Evolutionary conservation across 2,329 filamentous ascomycete species (phyloP), one percentile per base, ranked within the genome.

Genomic region (Boeremia exigua): DNA sequence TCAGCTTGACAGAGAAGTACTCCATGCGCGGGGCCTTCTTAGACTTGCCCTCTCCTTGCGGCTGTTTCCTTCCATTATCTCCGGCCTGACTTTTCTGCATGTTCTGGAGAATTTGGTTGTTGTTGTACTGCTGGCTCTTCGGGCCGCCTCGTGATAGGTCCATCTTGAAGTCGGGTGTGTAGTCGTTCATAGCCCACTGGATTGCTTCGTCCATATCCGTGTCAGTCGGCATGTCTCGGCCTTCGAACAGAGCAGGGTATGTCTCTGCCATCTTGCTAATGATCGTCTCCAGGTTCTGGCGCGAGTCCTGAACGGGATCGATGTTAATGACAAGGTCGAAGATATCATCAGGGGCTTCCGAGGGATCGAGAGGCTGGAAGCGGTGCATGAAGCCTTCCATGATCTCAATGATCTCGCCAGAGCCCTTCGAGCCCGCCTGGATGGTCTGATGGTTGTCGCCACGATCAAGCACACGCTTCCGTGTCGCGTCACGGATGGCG

Each of bases 381-480:
- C 95, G 87, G 11, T 85, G 76, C 62, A 99, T 82, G 77, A 99
- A 99, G 3, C 92, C 91, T 66, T 97, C 91, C 95, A 99, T 98
- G 66, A 99, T 96, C 5, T 86, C 85, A 42, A 95, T 81, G 51
- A 95, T 91, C 74, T 96, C 94, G 15, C 82, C 78, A 42, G 81
- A 77, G 39, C 89, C 85, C 52, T 90, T 89, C 40, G 86, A 89
- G n/a, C 79, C 81, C 10, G 94, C 93, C 69, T 95, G 92, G 56
- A 99, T 98, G 0, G 95, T 99, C 77, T 99, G 95, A 74, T 99
- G 95, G 69, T 98, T 98, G 75, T 99, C 92, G 12, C 95, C 95
- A 19, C 95, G 89, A 6, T 86, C 83, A 17, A 97, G 79, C 0
- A 99, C 91, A 45, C 95, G 88, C 60, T 88, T 84, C 54, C 86